Base-by-base conservation (phyloP, 192 early-diverging fungal species). In the Coemansia sp. region DNA sequence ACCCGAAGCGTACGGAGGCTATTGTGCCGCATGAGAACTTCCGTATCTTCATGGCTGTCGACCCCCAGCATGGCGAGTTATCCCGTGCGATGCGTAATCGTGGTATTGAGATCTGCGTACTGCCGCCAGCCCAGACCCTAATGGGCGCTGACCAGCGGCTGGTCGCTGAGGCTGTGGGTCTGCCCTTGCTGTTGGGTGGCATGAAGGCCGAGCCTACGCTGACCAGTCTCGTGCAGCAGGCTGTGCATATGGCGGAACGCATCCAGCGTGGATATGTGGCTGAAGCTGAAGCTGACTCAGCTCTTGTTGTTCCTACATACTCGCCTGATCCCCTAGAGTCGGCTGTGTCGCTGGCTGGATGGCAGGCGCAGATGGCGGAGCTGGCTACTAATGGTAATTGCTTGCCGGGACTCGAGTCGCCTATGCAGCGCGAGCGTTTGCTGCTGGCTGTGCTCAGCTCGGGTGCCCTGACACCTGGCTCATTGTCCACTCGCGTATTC, bases 1-100 rank as follows among this genome's bases (percentile, higher is more conserved):
- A 95, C 68, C 92, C 93, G 15, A 85, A 89, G 65, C 77, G 78
- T 44, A 66, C 58, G 9, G 52, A 36, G 2, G 86, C 93, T 8
- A 88, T 97, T 47, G 74, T 81, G 20, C 95, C 95, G 11, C 96
- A 97, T 67, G 87, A 87, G 20, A 90, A 94, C 69, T 99, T 99
- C 85, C 86, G 97, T 33, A 91, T 99, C 60, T 94, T 99, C 73
- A 94, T 99, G 94, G 93, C 95, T 0, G 90, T 97, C 38, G 94
- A 99, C 75, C 95, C 97, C 15, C 85, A 87, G 47, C 87, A 92
- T 70, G 97, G 97, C 39, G 96, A 99, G 80, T 84, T 99, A 33
- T 96, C 95, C 10, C 87, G 97, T 10, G 96, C 97, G 4, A 99
- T 99, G 97, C 83, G 97, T 57, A 99, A 99, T 74, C 92, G 97